These are phyloP conservation scores for Lodderomyces jiufengensis DNA, from an alignment of 1,139 yeast genomes.

Conservation along the genomic window DNA sequence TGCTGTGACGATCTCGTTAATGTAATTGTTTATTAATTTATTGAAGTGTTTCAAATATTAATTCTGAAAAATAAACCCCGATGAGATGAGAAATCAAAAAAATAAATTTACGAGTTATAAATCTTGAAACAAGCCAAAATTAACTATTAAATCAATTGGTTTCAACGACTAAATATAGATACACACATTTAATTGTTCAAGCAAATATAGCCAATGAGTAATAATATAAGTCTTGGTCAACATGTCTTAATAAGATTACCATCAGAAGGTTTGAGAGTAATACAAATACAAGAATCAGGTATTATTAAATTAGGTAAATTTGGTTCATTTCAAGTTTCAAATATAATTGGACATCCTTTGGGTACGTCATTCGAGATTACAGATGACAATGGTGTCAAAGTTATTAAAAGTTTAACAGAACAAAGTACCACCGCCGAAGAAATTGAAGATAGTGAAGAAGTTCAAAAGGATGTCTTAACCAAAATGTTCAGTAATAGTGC, in stretches of 20 bases:
- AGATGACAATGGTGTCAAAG: slow-evolving; percentile 51
- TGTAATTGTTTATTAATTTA: too few relatives aligned
- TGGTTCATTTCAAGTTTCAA: slow-evolving; percentile 76
- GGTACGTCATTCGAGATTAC: slow-evolving; percentile 88
- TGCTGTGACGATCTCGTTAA: too few relatives aligned
- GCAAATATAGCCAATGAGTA: not conserved
- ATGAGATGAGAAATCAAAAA: slow-evolving; percentile 1
- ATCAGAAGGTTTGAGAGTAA: slow-evolving; percentile 71
- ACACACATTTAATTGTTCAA: not conserved
- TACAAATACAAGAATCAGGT: slow-evolving; percentile 58
- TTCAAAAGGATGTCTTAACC: slow-evolving; percentile 39
- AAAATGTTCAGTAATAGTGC: slow-evolving; percentile 42
- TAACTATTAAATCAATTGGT: not conserved
- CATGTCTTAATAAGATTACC: slow-evolving; percentile 74
- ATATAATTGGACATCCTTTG: slow-evolving; percentile 73
- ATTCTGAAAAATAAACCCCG: too few relatives aligned
- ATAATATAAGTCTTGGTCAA: slow-evolving; percentile 40
- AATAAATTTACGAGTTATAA: slow-evolving; percentile 2
- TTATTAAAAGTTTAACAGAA: slow-evolving; percentile 39
- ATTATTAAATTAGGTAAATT: slow-evolving; percentile 80
- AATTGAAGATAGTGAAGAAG: slow-evolving; percentile 4
- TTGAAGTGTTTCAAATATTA: too few relatives aligned
- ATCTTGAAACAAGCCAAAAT: not conserved
- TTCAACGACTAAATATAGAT: too few relatives aligned
- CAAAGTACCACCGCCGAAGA: slow-evolving; percentile 18